phyloP scores from a whole-genome alignment of 2,329 filamentous ascomycete species.

The Exophiala dermatitidis region DNA sequence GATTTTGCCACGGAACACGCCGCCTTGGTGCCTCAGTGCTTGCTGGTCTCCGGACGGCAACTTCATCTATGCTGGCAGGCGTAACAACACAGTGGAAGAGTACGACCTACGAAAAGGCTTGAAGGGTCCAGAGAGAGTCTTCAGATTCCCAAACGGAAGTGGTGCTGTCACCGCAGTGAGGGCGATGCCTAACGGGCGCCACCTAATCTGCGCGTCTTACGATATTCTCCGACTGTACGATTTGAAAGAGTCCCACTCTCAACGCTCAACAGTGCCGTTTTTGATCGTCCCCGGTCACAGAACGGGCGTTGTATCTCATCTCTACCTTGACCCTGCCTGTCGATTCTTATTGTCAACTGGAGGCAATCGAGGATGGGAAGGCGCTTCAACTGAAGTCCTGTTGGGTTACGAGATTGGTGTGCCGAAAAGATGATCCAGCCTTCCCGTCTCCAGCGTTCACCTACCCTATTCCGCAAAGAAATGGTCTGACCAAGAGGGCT shows the following conservation, averaged over 20 bases:
- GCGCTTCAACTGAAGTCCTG: conserved; percentile 77
- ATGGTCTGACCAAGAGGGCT: too few relatives aligned
- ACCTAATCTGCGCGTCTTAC: conserved; percentile 79
- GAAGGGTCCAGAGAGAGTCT: conserved; percentile 65
- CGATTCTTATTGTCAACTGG: conserved; percentile 86
- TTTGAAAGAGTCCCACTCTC: conserved; percentile 57
- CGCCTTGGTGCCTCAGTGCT: conserved; percentile 95
- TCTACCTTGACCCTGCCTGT: conserved; percentile 83
- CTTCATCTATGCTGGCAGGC: conserved; percentile 81
- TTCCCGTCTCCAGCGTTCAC: not conserved
- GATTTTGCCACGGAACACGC: conserved; percentile 67
- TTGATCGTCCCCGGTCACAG: conserved; percentile 89
- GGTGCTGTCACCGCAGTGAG: conserved; percentile 81
- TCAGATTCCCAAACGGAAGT: conserved; percentile 83
- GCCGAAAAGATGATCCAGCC: conserved; percentile 20
- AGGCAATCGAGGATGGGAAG: conserved; percentile 93
- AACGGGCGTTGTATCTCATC: conserved; percentile 76
- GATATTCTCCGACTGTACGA: conserved; percentile 94
- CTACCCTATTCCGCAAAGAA: not conserved
- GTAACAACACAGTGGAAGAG: conserved; percentile 91
- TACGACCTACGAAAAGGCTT: conserved; percentile 77
- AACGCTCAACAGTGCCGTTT: conserved; percentile 80
- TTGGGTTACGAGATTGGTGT: conserved; percentile 85
- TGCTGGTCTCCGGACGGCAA: conserved; percentile 97
- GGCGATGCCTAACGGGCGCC: conserved; percentile 85